Evolutionary conservation across 306 rosid species (phyloP).

Genomic region (Trifolium repens): DNA sequence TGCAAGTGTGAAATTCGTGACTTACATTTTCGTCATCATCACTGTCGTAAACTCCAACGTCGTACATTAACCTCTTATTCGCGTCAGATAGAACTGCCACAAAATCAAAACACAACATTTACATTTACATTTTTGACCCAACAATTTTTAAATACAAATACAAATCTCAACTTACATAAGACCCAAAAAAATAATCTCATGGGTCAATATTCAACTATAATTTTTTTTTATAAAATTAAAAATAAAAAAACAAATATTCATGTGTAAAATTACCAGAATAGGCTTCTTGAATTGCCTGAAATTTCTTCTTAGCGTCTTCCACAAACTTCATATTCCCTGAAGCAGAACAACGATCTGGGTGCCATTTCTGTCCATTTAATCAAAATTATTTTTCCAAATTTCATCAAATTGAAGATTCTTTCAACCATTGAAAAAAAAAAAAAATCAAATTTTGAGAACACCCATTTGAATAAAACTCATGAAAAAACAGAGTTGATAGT

Average conservation of each 20-base stretch:
- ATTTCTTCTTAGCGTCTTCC: conserved; percentile 91
- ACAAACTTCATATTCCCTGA: conserved; percentile 71
- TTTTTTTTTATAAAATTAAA: too few species aligned
- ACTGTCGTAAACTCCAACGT: conserved; percentile 84
- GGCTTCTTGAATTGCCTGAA: conserved; percentile 86
- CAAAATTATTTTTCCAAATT: conserved; percentile 26
- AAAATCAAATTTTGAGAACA: conserved; percentile 18
- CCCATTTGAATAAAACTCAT: conserved; percentile 25
- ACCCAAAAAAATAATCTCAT: too few species aligned
- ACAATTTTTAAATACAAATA: not conserved
- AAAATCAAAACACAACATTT: not conserved
- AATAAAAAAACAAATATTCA: not conserved
- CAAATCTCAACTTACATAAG: conserved; percentile 19
- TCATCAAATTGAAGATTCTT: conserved; percentile 1
- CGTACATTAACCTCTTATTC: conserved; percentile 87
- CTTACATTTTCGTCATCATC: conserved; percentile 86
- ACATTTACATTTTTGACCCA: not conserved
- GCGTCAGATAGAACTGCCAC: conserved; percentile 78
- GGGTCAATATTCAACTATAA: conserved; percentile 1
- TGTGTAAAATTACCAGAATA: conserved; percentile 78
- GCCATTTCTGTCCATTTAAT: conserved; percentile 83
- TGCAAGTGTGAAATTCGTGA: not conserved
- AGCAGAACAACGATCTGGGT: conserved; percentile 97
- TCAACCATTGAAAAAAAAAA: conserved; percentile 5
- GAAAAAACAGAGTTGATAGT: not conserved